Base-by-base conservation (phyloP, 352 stramenopile species). In the Phytopythium delawarense region DNA sequence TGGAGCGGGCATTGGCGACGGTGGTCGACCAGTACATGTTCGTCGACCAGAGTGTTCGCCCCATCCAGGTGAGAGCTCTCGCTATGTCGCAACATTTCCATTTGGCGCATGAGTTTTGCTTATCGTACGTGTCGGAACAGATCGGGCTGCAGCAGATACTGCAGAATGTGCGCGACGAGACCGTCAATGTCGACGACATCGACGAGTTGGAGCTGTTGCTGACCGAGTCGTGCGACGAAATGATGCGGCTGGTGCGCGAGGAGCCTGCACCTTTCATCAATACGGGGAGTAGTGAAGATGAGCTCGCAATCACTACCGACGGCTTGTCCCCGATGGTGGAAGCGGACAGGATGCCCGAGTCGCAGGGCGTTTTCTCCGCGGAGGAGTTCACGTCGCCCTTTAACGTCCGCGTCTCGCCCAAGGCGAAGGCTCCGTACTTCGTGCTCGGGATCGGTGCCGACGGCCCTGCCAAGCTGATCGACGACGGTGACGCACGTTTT, bases 1-100 rank as follows among this genome's bases (percentile, higher is more conserved):
- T 87, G 12, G 83, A 92, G 49, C 78, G 78, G 7, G 66, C 72
- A 8, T 66, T 94, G 32, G 72, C 77, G 13, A 91, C 80, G 0
- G 76, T 91, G n/a, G 70, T 91, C 20, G 83, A 94, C 30, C 79
- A 92, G 62, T 94, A 90, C 60, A 87, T 88, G 73, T 94, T 87
- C 63, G 83, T 92, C 2, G 82, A 94, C 39, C 80, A 92, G 61
- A 83, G 70, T 37, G 79, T 94, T 12, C 76, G 82, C 2, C 86
- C 81, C 0, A 79, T 94, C 49, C 92, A 94, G 72, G 84, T 91
- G 65, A n/a, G 28, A 48, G 28, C 1, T 25, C 7, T 49, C 25
- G 20, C 18, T 45, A 42, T 0, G 35, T 16, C 35, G 35, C 35
- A 42, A 18, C 35, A 16, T 45, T 45, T 45, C 2, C 13, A 45